Base-by-base conservation (phyloP, 2,329 filamentous ascomycete species). In the Eurotiales sp. region DNA sequence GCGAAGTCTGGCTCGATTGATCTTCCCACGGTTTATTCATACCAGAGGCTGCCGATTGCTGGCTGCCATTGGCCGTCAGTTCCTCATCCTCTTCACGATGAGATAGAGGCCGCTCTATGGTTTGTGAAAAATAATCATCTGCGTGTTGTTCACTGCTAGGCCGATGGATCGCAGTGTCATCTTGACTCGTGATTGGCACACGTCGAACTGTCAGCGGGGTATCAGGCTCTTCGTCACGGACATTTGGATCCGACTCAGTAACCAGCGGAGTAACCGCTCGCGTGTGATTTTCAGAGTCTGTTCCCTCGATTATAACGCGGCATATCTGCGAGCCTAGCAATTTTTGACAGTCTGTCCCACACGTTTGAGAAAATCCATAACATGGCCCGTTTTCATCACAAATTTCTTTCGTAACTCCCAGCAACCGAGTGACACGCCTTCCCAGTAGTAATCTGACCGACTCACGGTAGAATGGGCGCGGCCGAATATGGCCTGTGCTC, bases 341-440 rank as follows among this genome's bases (percentile, higher is more conserved):
- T 62, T 79, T 82, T 58, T 81, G 79, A 63, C 82, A 85, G 54
- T 84, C 80, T 21, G 73, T 71, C 1, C 82, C 81, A 59, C 82
- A 85, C 1, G 80, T 76, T 57, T 84, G 79, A 3, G 80, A 81
- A 57, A 80, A 79, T 0, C 83, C 83, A 58, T 79, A 81, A 56
- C 83, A 86, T 15, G 80, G 78, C 0, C 80, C 82, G 47, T 77
- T 69, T 49, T 80, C 75, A 55, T 83, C 79, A 57, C 82, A 85
- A 3, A 70, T 62, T 1, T 74, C 63, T 54, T 79, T 79, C 23
- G 72, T 70, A 3, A 72, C 72, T 8, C 70, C 70, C 8, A 83
- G 72, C 7, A 84, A 64, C 36, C 75, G 71, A 7, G 72, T 75
- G 19, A 84, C 65, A 23, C 66, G 70, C 19, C 67, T 66, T 1